These are phyloP conservation scores for Trypanosoma theileri DNA, from an alignment of 208 protist genomes.

Conservation along the genomic window DNA sequence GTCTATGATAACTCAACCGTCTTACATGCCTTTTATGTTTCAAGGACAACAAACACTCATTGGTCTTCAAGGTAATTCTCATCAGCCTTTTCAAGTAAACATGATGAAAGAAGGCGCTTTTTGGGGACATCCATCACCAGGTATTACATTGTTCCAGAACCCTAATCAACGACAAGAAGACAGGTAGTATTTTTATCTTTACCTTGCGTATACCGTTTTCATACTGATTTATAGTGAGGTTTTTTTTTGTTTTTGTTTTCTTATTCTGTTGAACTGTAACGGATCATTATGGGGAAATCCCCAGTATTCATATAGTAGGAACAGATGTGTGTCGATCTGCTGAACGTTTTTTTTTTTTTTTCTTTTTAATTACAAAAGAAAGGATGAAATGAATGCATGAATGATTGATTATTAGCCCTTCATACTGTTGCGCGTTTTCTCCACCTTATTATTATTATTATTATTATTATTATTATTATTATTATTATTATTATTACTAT, in stretches of 20 bases:
- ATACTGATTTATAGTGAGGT: constrained; percentile 26
- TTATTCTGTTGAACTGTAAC: neutral
- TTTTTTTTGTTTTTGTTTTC: constrained; percentile 21
- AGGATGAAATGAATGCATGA: no score
- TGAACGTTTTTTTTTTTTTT: no score
- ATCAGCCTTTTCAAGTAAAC: constrained; percentile 50
- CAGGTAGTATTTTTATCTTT: neutral
- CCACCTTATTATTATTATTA: no score
- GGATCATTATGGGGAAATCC: no score
- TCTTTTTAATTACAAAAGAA: no score
- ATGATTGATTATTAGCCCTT: no score
- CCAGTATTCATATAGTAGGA: no score
- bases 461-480: no score
- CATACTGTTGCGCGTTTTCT: no score
- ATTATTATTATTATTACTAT: no score
- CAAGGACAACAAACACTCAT: constrained; percentile 63
- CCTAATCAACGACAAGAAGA: constrained; percentile 15
- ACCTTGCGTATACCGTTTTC: neutral
- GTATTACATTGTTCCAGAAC: constrained; percentile 21
- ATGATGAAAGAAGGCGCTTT: constrained; percentile 31
- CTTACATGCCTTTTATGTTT: constrained; percentile 73
- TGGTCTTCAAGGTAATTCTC: constrained; percentile 41
- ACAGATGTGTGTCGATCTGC: no score
- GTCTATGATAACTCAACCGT: constrained; percentile 43
- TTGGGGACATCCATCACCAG: constrained; percentile 22